These are phyloP conservation scores for Diaporthe caulivora DNA, from an alignment of 2,329 filamentous ascomycete species.

Conservation along the genomic window DNA sequence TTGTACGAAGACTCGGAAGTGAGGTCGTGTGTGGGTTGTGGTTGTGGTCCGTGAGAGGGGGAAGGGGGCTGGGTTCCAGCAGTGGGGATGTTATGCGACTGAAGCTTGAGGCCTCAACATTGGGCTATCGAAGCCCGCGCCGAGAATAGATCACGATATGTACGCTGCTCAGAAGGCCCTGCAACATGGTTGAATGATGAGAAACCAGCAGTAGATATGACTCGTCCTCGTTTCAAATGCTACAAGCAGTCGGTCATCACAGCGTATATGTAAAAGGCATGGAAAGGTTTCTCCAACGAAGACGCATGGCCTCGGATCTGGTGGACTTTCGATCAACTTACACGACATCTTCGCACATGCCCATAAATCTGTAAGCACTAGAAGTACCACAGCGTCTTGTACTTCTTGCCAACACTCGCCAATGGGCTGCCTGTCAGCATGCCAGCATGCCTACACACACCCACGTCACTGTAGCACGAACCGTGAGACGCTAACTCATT, in stretches of 20 bases:
- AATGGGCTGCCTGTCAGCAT: too few species aligned
- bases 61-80: background rate
- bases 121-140: background rate
- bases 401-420: background rate
- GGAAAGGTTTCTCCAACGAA: background rate
- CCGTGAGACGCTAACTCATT: too few species aligned
- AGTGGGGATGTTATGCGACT: too few species aligned
- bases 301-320: too few species aligned
- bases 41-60: background rate
- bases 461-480: too few species aligned
- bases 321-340: background rate
- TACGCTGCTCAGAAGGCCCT: too few species aligned
- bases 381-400: background rate
- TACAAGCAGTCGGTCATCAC: background rate
- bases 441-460: background rate
- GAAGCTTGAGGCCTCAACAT: too few species aligned
- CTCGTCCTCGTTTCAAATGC: background rate
- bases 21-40: background rate
- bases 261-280: background rate
- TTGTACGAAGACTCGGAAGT: conserved; percentile 51
- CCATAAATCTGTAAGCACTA: background rate
- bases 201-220: background rate
- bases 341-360: background rate
- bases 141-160: background rate
- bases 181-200: background rate